Percentiles rank a stretch among this genome's conserved stretches.
phyloP scores from a whole-genome alignment of 371 early-diverging fungal genomes.

The Blakeslea trispora region DNA sequence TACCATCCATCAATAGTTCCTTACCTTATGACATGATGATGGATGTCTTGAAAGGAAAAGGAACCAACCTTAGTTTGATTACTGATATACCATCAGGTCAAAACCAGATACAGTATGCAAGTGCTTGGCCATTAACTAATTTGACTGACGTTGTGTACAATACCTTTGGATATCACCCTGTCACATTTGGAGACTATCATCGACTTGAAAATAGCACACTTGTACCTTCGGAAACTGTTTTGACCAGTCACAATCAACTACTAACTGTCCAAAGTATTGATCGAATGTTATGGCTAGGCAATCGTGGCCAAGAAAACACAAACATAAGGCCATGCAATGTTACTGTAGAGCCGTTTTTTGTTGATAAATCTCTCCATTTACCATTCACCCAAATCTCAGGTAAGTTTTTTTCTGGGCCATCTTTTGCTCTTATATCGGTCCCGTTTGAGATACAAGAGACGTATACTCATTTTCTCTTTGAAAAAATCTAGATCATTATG shows the following conservation, averaged over 20 bases:
- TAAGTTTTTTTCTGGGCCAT: no score
- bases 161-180: constrained; percentile 69
- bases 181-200: constrained; percentile 73
- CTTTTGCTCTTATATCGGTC: no score
- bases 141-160: constrained; percentile 60
- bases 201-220: constrained; percentile 40
- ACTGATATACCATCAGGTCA: constrained; percentile 1
- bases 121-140: constrained; percentile 21
- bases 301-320: constrained; percentile 8
- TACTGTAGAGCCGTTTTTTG: constrained; percentile 36
- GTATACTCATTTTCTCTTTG: no score
- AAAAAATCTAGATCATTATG: constrained; percentile 43
- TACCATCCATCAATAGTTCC: constrained; percentile 36
- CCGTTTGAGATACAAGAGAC: no score
- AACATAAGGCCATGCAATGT: constrained; percentile 21
- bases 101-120: constrained; percentile 2
- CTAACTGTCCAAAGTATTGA: constrained; percentile 70
- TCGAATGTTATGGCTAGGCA: constrained; percentile 56
- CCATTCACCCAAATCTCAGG: constrained; percentile 57
- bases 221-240: constrained; percentile 58
- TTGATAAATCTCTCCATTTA: constrained; percentile 24
- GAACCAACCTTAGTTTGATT: constrained; percentile 32
- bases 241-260: constrained; percentile 60
- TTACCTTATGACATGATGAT: constrained; percentile 71
- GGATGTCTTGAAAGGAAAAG: constrained; percentile 64